These are phyloP conservation scores for Bothriochloa decipiens DNA, from an alignment of 176 grass and related monocot species.

Conservation along the genomic window DNA sequence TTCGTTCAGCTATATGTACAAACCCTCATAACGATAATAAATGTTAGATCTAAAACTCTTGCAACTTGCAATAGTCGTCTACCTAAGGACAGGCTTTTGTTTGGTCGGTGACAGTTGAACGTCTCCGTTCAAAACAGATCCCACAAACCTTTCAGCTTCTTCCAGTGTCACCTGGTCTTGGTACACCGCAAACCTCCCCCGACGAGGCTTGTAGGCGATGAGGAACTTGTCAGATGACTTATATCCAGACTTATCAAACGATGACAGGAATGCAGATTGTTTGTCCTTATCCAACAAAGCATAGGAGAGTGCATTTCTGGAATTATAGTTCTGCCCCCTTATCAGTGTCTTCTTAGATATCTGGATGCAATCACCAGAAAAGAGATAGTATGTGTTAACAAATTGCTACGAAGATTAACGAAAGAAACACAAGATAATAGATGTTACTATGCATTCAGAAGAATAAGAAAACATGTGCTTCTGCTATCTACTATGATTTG, in stretches of 20 bases:
- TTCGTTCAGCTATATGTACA: constrained; percentile 44
- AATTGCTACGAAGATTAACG: neutral
- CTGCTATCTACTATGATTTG: neutral
- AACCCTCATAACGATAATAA: neutral
- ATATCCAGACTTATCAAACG: constrained; percentile 68
- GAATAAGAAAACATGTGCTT: neutral
- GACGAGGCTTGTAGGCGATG: constrained; percentile 79
- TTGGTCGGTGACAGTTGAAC: constrained; percentile 54
- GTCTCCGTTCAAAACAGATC: constrained; percentile 83
- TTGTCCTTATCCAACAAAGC: constrained; percentile 72
- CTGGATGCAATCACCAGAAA: constrained; percentile 47
- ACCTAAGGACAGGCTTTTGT: constrained; percentile 63
- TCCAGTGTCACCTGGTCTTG: constrained; percentile 62
- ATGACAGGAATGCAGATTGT: constrained; percentile 62
- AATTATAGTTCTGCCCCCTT: constrained; percentile 56
- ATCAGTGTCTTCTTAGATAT: constrained; percentile 84
- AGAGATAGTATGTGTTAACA: constrained; percentile 2
- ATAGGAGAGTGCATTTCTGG: constrained; percentile 53
- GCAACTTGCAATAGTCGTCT: constrained; percentile 34
- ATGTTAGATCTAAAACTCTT: constrained; percentile 11
- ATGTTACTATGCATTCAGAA: neutral
- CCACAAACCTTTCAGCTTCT: constrained; percentile 75
- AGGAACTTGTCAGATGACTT: constrained; percentile 61
- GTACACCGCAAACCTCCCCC: constrained; percentile 58
- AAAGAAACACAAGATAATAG: neutral